A percentile compares a stretch with the other conserved stretches of the same genome.
Evolutionary conservation across 2,329 filamentous ascomycete species (phyloP).

Genomic region (Cladosporium cucumerinum): DNA sequence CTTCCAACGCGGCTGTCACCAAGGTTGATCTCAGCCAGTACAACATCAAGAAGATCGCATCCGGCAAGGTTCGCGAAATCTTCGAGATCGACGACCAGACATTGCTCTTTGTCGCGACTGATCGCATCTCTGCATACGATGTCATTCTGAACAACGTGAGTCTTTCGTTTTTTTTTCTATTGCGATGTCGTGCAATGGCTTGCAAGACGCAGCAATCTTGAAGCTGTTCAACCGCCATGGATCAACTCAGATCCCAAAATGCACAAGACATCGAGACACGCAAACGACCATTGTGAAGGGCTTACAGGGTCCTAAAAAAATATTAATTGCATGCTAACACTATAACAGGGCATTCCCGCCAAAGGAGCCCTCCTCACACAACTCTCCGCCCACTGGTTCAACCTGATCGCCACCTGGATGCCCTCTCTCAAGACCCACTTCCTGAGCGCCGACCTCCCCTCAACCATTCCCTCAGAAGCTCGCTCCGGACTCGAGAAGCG

Average conservation of each 20-base stretch:
- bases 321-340: neutral
- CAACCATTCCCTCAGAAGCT: slow-evolving; percentile 40
- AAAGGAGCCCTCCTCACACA: slow-evolving; percentile 67
- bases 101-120: slow-evolving; percentile 79
- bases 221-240: neutral
- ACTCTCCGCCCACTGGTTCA: slow-evolving; percentile 67
- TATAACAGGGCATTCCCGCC: slow-evolving; percentile 58
- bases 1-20: slow-evolving; percentile 12
- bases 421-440: slow-evolving; percentile 63
- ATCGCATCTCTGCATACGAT: slow-evolving; percentile 94
- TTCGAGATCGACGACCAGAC: slow-evolving; percentile 68
- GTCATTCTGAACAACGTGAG: slow-evolving; percentile 76
- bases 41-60: slow-evolving; percentile 49
- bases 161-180: neutral
- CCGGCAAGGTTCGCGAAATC: slow-evolving; percentile 77
- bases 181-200: neutral
- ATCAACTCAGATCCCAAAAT: neutral
- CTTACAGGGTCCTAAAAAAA: neutral
- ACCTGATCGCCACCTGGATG: slow-evolving; percentile 54
- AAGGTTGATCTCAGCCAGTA: slow-evolving; percentile 24
- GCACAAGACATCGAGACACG: neutral
- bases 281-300: neutral
- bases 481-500: slow-evolving; percentile 51
- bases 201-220: neutral
- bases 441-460: slow-evolving; percentile 56